These are phyloP conservation scores for Fusarium sp. DNA, from an alignment of 2,329 filamentous ascomycete species.

Conservation along the genomic window DNA sequence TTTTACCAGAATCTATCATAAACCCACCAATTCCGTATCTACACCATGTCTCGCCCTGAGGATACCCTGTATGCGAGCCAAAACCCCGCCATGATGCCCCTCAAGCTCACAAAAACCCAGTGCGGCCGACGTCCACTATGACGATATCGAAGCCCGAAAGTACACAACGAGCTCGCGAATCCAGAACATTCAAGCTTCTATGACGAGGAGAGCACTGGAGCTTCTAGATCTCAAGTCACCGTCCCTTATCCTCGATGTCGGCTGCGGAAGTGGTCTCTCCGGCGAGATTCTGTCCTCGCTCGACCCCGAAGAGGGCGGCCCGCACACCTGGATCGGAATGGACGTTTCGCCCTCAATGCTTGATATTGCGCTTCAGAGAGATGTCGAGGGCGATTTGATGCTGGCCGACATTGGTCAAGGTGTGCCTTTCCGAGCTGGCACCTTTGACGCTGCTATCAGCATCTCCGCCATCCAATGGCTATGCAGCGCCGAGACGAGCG, in stretches of 20 bases:
- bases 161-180: constrained; percentile 98
- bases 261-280: constrained; percentile 94
- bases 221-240: constrained; percentile 86
- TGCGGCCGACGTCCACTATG: constrained; percentile 97
- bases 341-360: constrained; percentile 97
- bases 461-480: constrained; percentile 99
- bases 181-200: constrained; percentile 92
- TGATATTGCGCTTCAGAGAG: constrained; percentile 91
- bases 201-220: constrained; percentile 94
- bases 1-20: not conserved
- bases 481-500: constrained; percentile 93
- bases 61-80: constrained; percentile 81
- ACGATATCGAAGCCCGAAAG: constrained; percentile 95
- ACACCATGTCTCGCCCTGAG: constrained; percentile 94
- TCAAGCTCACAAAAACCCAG: constrained; percentile 63
- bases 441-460: constrained; percentile 94
- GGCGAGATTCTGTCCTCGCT: constrained; percentile 92
- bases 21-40: not conserved
- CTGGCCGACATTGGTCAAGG: constrained; percentile 97
- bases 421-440: constrained; percentile 91
- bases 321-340: constrained; percentile 98
- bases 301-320: constrained; percentile 79
- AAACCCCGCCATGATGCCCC: constrained; percentile 40
- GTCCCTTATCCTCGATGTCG: constrained; percentile 94
- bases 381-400: constrained; percentile 94